Base-by-base conservation (phyloP, 2,329 filamentous ascomycete species). In the Colletotrichum spaethianum region DNA sequence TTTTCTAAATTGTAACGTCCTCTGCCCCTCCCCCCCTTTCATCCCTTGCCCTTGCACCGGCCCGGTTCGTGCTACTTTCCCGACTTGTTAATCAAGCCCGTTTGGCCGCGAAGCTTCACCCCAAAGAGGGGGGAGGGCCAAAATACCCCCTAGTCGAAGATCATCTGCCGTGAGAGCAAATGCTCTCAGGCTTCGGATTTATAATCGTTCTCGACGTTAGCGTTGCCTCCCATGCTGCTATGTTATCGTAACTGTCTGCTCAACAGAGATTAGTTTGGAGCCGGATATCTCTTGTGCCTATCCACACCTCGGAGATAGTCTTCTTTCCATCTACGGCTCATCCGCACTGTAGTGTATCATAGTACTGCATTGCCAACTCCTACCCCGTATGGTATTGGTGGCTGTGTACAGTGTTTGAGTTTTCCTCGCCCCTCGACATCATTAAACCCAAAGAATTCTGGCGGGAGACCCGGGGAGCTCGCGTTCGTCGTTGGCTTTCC, bases 21-120 rank as follows among this genome's bases (percentile, higher is more conserved):
- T 20, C 5, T n/a, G n/a, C n/a, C 55, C 26, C 31, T 23, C 18
- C 23, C 50, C 20, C 42, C 28, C 40, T 14, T 40, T 36, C 33
- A 16, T 16, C 23, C 55, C 56, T 62, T 71, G 48, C 46, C 56
- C 63, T 57, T 63, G 56, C 7, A 53, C 38, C 61, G 36, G 38
- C 48, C 57, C 38, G 50, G 28, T 56, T 38, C 57, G 46, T 65
- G 36, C 31, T 11, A 44, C 57, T 68, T 69, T 50, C 69, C 64
- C 31, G 44, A 55, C 62, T 72, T 60, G 65, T 64, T 33, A 46
- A 28, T 55, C 59, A 64, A 44, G 42, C 53, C 69, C 64, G 64
- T 38, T 57, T 33, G 61, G 61, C 48, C 23, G 36, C 33, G 33
- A 50, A 31, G 33, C 60, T 36, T 16, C 42, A 26, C 33, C 26